Conservation (phyloP, 176 grass and related monocot species). For the Oryza punctata region DNA sequence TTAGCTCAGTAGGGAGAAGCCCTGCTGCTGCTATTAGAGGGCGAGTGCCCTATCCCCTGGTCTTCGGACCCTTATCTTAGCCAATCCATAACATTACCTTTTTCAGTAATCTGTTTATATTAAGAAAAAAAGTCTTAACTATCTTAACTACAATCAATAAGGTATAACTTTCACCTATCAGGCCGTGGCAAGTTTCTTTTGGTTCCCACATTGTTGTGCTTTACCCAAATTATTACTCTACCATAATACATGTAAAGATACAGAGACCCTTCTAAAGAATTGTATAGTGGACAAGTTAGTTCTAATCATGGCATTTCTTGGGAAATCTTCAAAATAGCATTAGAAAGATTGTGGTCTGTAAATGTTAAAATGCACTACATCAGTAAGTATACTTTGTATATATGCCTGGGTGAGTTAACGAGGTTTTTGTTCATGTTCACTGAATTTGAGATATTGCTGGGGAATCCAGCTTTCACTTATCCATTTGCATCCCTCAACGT, state of each 20-base stretch:
- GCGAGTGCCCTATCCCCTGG: too few relatives aligned
- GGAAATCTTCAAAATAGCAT: not conserved
- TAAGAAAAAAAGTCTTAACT: too few relatives aligned
- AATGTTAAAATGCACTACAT: not conserved
- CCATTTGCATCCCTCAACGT: not conserved
- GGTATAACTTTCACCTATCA: too few relatives aligned
- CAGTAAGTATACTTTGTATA: not conserved
- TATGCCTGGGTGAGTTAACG: not conserved
- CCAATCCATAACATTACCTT: too few relatives aligned
- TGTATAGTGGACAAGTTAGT: not conserved
- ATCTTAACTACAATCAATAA: too few relatives aligned
- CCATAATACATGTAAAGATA: not conserved
- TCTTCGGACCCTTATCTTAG: too few relatives aligned
- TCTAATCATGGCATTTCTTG: not conserved
- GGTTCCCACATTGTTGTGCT: not conserved
- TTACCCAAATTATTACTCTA: not conserved
- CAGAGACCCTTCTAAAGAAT: not conserved
- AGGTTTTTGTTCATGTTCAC: not conserved
- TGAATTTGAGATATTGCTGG: not conserved
- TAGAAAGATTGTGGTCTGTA: not conserved
- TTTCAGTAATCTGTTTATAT: too few relatives aligned
- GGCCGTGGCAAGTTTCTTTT: not conserved
- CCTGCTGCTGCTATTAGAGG: too few relatives aligned
- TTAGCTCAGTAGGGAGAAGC: too few relatives aligned
- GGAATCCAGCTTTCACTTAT: not conserved